A percentile compares a stretch with the other conserved stretches of the same genome.
phyloP scores from a whole-genome alignment of 148 eudicot genomes.

The Polygonum maritimum region DNA sequence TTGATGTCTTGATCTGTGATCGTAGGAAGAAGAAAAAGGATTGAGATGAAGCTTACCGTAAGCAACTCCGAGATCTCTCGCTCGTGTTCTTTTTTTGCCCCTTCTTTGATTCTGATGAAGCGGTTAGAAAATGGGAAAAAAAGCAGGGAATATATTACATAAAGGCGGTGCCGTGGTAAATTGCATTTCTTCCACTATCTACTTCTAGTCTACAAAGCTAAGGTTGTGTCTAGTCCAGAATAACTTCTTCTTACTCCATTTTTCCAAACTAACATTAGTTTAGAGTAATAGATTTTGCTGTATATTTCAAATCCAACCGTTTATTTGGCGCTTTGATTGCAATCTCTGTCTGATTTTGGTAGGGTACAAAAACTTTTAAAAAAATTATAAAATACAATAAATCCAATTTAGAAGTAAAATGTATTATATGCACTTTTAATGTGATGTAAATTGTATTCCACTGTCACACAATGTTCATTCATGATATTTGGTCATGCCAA shows the following conservation, averaged over 20 bases:
- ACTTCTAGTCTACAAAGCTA: neutral
- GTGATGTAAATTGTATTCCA: too few species aligned
- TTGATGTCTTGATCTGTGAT: neutral
- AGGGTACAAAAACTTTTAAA: too few species aligned
- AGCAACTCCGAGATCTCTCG: constrained; percentile 1
- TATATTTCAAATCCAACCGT: too few species aligned
- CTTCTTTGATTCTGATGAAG: neutral
- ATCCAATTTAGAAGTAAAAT: too few species aligned
- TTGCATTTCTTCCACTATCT: neutral
- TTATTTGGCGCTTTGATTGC: too few species aligned
- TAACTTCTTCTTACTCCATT: neutral
- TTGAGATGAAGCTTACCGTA: neutral
- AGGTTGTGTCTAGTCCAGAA: neutral
- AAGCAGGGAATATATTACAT: neutral
- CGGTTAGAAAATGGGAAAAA: neutral
- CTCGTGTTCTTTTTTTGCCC: neutral
- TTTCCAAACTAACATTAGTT: neutral
- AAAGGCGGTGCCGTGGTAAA: constrained; percentile 8
- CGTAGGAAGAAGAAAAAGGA: neutral
- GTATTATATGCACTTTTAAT: too few species aligned
- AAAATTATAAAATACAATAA: too few species aligned
- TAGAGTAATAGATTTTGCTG: too few species aligned
- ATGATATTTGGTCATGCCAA: too few species aligned
- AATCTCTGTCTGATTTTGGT: too few species aligned
- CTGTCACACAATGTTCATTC: too few species aligned